Percentiles rank a stretch among this genome's conserved stretches.
Conservation (phyloP, 2,329 filamentous ascomycete species). For the Thelonectria discophora region DNA sequence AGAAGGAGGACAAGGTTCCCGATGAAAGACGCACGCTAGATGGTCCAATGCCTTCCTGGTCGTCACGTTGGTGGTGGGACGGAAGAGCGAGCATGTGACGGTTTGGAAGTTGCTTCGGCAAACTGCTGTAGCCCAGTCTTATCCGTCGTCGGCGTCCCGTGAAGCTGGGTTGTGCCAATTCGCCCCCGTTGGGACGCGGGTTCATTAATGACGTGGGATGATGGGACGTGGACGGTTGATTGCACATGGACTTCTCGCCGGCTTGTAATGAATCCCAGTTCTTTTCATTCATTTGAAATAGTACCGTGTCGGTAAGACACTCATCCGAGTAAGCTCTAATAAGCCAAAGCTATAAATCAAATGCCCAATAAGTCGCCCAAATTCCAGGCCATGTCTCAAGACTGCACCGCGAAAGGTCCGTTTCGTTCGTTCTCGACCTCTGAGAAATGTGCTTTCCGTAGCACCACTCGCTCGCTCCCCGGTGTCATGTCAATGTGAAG, state of each 20-base stretch:
- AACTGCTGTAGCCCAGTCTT: constrained; percentile 5
- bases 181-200: neutral
- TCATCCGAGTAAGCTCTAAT: constrained; percentile 15
- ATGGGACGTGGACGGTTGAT: too few relatives aligned
- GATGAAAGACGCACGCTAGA: constrained; percentile 14
- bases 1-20: constrained; percentile 11
- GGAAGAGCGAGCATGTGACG: constrained; percentile 15
- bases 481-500: constrained; percentile 12
- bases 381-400: constrained; percentile 21
- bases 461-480: neutral
- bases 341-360: neutral
- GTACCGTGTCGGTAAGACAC: constrained; percentile 8
- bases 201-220: neutral
- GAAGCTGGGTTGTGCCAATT: constrained; percentile 5
- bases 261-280: neutral
- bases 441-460: constrained; percentile 9
- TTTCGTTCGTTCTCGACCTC: constrained; percentile 9
- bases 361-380: constrained; percentile 10
- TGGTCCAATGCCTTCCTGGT: constrained; percentile 1
- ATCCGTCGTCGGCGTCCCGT: constrained; percentile 6
- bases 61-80: constrained; percentile 10
- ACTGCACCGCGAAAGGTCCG: constrained; percentile 25
- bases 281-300: neutral
- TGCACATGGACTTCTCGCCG: too few relatives aligned
- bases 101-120: constrained; percentile 1